Evolutionary conservation across 1,284 basidiomycete genomes (phyloP).

Genomic region (Vanrija sp.): DNA sequence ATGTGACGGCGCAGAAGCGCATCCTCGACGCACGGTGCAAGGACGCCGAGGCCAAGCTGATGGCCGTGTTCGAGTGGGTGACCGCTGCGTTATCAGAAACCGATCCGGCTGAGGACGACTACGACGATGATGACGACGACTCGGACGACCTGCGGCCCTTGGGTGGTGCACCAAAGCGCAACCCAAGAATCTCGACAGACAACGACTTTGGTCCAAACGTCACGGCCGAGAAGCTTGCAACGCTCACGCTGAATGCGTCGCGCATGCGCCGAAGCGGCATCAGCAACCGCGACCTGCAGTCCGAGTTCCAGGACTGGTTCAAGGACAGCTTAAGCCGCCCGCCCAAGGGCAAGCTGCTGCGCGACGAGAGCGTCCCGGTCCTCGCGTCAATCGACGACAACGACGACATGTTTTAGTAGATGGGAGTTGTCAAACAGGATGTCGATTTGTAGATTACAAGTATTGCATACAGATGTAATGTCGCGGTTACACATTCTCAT

Average conservation of each 20-base stretch:
- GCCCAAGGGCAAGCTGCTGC: conserved; percentile 5
- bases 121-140: neutral
- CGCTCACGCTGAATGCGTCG: conserved; percentile 4
- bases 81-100: conserved; percentile 23
- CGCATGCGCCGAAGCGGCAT: conserved; percentile 8
- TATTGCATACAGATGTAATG: conserved; percentile 17
- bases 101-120: neutral
- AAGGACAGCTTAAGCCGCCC: conserved; percentile 4
- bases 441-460: neutral
- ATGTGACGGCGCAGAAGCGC: conserved; percentile 35
- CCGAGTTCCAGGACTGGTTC: conserved; percentile 13
- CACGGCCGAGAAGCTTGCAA: neutral
- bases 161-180: neutral
- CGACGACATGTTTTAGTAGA: conserved; percentile 11
- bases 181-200: neutral
- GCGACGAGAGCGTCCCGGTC: conserved; percentile 9
- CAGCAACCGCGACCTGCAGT: conserved; percentile 7
- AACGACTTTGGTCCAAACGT: conserved; percentile 14
- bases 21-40: conserved; percentile 27
- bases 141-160: neutral
- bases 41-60: conserved; percentile 41
- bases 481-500: neutral
- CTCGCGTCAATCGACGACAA: conserved; percentile 12
- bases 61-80: conserved; percentile 42
- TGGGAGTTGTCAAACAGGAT: neutral